Evolutionary conservation across 192 early-diverging fungal species (phyloP), one percentile per base, ranked within the genome.

Genomic region (Gigaspora rosea): DNA sequence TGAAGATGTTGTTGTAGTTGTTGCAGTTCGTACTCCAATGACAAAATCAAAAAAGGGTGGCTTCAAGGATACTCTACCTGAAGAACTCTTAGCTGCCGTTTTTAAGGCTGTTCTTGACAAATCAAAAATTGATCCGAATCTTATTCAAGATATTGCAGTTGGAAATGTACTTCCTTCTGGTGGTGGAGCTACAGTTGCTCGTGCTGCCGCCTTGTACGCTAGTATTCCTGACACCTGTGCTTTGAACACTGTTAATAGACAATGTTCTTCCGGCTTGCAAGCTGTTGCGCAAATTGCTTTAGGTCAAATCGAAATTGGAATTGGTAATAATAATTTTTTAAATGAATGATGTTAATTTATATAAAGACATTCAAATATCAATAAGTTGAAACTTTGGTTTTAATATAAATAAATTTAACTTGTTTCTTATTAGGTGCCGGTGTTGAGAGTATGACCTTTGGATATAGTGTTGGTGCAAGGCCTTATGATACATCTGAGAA

Each of bases 191-290:
- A 94, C 90, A 73, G 90, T 90, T 74, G 93, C 96, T 27, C 89
- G 96, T 54, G 94, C 95, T 91, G 96, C 96, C 47, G 88, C 91
- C 73, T 86, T 97, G 70, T 94, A 94, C 79, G 95, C 94, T 63
- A 94, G 93, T 66, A 94, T 94, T 86, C 96, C 96, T 32, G 88
- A 95, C 72, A 87, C 88, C 20, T 88, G 92, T 71, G 84, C 90
- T 68, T 86, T 94, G 64, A 91, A 90, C 80, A 94, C 95, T 64
- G 93, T 95, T 84, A 97, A 97, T 91, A 87, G 96, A 49, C 96
- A 97, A 85, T 97, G 96, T 88, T 95, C 94, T 69, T 91, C 89
- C 72, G 96, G 96, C 57, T 89, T 97, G 49, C 93, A 95, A 79
- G 94, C 96, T 41, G 92, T 94, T 68, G 92, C 88, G 72, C 87